Conservation (phyloP, 2,329 filamentous ascomycete species). For the Reticulascus tulasneorum region DNA sequence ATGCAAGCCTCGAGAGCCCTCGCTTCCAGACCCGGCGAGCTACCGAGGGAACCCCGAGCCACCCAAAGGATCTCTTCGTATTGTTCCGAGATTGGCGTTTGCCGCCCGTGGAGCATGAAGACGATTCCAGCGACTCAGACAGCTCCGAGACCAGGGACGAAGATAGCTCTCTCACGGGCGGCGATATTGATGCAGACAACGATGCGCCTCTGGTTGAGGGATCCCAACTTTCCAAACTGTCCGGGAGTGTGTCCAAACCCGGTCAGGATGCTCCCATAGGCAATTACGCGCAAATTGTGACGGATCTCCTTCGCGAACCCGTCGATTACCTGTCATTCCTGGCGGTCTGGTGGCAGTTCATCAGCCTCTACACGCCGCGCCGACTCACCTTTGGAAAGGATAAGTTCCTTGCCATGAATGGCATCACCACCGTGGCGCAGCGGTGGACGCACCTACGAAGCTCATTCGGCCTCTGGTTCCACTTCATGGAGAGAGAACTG, state of each 20-base stretch:
- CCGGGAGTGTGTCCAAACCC: no score
- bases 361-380: background rate
- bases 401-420: slow-evolving; percentile 3
- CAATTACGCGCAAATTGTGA: background rate
- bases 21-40: background rate
- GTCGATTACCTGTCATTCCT: background rate
- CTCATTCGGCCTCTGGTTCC: slow-evolving; percentile 1
- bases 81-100: slow-evolving; percentile 4
- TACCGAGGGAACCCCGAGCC: background rate
- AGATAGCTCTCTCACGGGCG: no score
- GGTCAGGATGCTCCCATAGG: no score
- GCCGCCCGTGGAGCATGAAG: no score
- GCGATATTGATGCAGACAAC: no score
- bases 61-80: slow-evolving; percentile 4
- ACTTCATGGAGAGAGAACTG: slow-evolving; percentile 1
- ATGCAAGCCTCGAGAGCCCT: background rate
- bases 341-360: slow-evolving; percentile 2
- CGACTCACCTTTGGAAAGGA: background rate
- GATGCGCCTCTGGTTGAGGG: no score
- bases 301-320: background rate
- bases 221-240: no score
- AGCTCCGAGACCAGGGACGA: no score
- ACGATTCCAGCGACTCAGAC: no score
- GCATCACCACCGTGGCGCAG: background rate
- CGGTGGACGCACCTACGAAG: background rate